phyloP scores from a whole-genome alignment of 2,329 filamentous ascomycete species.

The Pseudogymnoascus sp. region DNA sequence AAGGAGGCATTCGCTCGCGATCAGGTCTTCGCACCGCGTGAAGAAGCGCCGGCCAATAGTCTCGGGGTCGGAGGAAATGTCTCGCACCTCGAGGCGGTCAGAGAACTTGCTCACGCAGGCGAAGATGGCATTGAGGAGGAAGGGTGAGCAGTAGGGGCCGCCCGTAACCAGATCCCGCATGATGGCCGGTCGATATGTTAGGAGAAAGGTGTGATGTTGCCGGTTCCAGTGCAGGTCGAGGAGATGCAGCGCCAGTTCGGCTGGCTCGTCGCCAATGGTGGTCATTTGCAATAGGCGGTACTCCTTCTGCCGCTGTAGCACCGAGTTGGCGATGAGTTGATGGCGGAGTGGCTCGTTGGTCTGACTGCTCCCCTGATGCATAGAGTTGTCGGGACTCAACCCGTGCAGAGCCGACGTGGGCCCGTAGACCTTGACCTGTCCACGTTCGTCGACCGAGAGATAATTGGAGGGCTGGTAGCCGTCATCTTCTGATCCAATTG shows the following conservation, averaged over 20 bases:
- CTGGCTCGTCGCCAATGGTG: constrained; percentile 22
- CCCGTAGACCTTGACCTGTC: constrained; percentile 13
- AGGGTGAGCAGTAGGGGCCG: constrained; percentile 32
- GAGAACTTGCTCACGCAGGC: constrained; percentile 26
- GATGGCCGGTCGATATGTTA: constrained; percentile 34
- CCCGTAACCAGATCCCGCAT: constrained; percentile 30
- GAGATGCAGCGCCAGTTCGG: constrained; percentile 31
- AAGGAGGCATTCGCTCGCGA: constrained; percentile 17
- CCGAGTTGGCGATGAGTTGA: constrained; percentile 15
- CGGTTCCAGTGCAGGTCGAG: constrained; percentile 35
- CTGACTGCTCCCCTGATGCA: neutral
- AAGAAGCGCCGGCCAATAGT: constrained; percentile 23
- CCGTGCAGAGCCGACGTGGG: constrained; percentile 11
- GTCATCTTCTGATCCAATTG: constrained; percentile 8
- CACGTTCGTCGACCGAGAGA: constrained; percentile 13
- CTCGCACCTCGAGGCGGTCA: constrained; percentile 19
- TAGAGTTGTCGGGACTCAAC: constrained; percentile 2
- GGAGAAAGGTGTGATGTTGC: constrained; percentile 32
- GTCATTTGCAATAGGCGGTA: constrained; percentile 18
- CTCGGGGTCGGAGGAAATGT: constrained; percentile 15
- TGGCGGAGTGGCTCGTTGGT: constrained; percentile 7
- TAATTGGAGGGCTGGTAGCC: constrained; percentile 9
- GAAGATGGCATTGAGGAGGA: constrained; percentile 34
- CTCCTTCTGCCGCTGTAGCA: constrained; percentile 14
- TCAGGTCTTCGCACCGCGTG: constrained; percentile 21